Conservation (phyloP, 1,284 basidiomycete genomes). For the Trichosporon asahii region DNA sequence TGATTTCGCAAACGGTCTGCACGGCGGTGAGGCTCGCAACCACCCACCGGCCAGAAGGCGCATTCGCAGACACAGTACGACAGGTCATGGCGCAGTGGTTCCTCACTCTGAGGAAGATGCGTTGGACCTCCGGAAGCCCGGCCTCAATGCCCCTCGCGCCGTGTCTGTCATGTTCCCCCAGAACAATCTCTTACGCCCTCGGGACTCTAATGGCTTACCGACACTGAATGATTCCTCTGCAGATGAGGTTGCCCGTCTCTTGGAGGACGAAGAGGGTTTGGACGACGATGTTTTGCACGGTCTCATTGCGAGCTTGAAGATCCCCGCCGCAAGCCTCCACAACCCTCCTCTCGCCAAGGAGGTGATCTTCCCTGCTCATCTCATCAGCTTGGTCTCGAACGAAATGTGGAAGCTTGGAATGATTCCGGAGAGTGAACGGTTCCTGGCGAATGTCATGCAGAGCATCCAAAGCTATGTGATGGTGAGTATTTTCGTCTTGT, state of each 20-base stretch:
- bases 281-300: constrained; percentile 94
- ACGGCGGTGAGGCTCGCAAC: constrained; percentile 33
- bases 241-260: constrained; percentile 89
- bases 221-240: constrained; percentile 80
- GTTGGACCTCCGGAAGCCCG: constrained; percentile 59
- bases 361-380: constrained; percentile 98
- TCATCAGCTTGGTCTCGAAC: constrained; percentile 95
- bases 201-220: constrained; percentile 67
- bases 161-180: constrained; percentile 84
- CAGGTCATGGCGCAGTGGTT: constrained; percentile 29
- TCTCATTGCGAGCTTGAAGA: constrained; percentile 86
- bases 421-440: constrained; percentile 93
- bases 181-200: constrained; percentile 60
- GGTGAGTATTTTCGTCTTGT: constrained; percentile 63
- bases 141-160: constrained; percentile 75
- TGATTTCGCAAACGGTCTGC: constrained; percentile 65
- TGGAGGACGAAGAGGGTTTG: constrained; percentile 85
- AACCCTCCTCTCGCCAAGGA: constrained; percentile 94
- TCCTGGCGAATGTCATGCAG: constrained; percentile 99
- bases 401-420: constrained; percentile 99
- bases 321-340: constrained; percentile 82
- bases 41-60: constrained; percentile 53
- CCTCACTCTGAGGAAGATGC: constrained; percentile 18
- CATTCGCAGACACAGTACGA: constrained; percentile 52
- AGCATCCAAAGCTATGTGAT: constrained; percentile 96